A percentile compares a stretch with the other conserved stretches of the same genome.
Evolutionary conservation across 257 asterid species (phyloP).

Genomic region (Plantago major): DNA sequence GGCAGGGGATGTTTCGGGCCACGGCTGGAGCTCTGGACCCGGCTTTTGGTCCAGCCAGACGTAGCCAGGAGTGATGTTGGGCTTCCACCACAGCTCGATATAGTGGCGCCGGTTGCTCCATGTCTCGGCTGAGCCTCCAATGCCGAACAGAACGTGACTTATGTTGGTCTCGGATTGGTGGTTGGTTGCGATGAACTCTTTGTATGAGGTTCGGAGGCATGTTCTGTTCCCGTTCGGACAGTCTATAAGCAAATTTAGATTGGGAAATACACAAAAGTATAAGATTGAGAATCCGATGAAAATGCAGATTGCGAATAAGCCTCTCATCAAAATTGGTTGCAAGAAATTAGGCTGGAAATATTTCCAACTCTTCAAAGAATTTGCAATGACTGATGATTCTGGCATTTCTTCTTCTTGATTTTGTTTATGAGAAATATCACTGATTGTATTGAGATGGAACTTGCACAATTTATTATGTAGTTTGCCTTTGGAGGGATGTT

Average conservation of each 20-base stretch:
- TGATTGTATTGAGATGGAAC: background rate
- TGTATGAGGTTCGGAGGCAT: slow-evolving; percentile 8
- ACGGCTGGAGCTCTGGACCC: background rate
- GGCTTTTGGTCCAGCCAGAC: slow-evolving; percentile 71
- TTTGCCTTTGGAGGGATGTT: no score
- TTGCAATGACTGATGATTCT: slow-evolving; percentile 16
- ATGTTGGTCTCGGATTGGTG: slow-evolving; percentile 29
- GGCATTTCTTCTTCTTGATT: slow-evolving; percentile 6
- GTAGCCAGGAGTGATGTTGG: slow-evolving; percentile 61
- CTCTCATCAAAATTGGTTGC: slow-evolving; percentile 36
- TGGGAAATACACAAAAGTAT: slow-evolving; percentile 38
- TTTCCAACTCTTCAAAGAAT: slow-evolving; percentile 34
- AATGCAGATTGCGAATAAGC: slow-evolving; percentile 31
- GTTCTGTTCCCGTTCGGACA: slow-evolving; percentile 23
- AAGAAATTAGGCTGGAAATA: slow-evolving; percentile 5
- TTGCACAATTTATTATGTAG: no score
- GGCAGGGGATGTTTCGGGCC: slow-evolving; percentile 54
- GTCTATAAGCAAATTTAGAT: background rate
- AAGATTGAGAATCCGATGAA: slow-evolving; percentile 32
- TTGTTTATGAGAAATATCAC: background rate
- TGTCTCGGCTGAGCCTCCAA: slow-evolving; percentile 74
- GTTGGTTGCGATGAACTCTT: slow-evolving; percentile 5
- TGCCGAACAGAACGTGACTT: slow-evolving; percentile 68
- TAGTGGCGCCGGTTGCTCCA: slow-evolving; percentile 71
- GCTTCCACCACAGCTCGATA: slow-evolving; percentile 76